Evolutionary conservation across 495 filamentous ascomycete species (phyloP), one percentile per base, ranked within the genome.

Genomic region (Pyrenula aspistea): DNA sequence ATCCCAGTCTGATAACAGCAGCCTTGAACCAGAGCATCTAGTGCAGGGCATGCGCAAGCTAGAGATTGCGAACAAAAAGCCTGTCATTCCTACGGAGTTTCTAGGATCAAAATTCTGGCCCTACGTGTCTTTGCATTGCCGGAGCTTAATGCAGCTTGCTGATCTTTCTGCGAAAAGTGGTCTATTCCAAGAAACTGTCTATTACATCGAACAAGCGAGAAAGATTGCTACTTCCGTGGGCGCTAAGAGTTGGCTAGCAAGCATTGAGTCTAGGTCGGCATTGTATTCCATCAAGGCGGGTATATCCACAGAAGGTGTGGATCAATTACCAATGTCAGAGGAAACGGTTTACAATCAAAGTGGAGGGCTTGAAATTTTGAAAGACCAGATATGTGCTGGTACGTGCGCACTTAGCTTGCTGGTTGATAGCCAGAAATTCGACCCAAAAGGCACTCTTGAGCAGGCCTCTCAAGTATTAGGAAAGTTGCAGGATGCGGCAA

Each of bases 141-240:
- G 79, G 2, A 79, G 81, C 51, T 68, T 92, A 24, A 62, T 82
- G 51, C 83, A 89, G 55, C 78, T 95, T 2, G 88, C 90, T 2
- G 76, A 74, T 21, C 68, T 94, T 15, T 95, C 87, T 57, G 81
- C 88, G 2, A 83, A 91, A 55, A 79, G 91, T 62, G 92, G 94
- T 51, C 78, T 96, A 67, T 87, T 90, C 61, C 84, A 86, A 53
- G 94, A 97, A 65, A 87, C 91, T 4, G 73, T 92, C n/a, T 93
- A 90, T 68, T 95, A 95, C 62, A 80, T 85, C 4, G 85, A 96
- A 59, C 85, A 95, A 63, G 89, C 89, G 1, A 72, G 87, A 53
- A 89, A 87, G 65, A 81, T 95, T 58, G 89, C 87, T 53, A 75
- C 80, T 49, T 81, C 83, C 12, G 79, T 85, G 10, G 72, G 78